Percentiles rank a stretch among this genome's conserved stretches.
phyloP scores from a whole-genome alignment of 495 filamentous ascomycete genomes.

The Evernia prunastri region DNA sequence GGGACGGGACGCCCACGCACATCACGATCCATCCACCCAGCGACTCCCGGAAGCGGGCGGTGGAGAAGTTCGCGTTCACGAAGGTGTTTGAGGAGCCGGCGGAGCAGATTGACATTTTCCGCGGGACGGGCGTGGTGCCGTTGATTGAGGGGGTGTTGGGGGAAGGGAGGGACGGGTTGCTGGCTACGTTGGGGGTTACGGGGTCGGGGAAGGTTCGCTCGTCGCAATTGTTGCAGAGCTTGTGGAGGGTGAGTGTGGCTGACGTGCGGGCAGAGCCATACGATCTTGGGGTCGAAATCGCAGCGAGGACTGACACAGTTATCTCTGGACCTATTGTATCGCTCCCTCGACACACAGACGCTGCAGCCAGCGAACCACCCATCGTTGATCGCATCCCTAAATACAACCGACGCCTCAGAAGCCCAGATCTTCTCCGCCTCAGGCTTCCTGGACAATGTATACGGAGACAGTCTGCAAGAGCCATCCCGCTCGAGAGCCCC shows the following conservation, averaged over 20 bases:
- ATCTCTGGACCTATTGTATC: conserved; percentile 81
- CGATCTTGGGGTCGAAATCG: conserved; percentile 82
- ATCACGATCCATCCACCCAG: conserved; percentile 82
- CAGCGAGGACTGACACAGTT: conserved; percentile 90
- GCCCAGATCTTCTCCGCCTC: conserved; percentile 71
- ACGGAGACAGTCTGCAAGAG: conserved; percentile 54
- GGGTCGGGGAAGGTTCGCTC: conserved; percentile 82
- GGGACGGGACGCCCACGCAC: conserved; percentile 55
- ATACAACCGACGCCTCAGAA: conserved; percentile 73
- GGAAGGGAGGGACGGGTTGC: conserved; percentile 76
- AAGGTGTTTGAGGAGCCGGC: conserved; percentile 83
- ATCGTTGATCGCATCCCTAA: conserved; percentile 61
- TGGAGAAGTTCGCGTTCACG: conserved; percentile 94
- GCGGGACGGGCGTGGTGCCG: conserved; percentile 67
- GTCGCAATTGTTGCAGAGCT: not conserved
- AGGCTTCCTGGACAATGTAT: conserved; percentile 73
- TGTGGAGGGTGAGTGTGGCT: conserved; percentile 21
- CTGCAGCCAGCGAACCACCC: conserved; percentile 53
- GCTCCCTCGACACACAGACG: conserved; percentile 61
- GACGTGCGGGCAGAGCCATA: conserved; percentile 66
- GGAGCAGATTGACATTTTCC: conserved; percentile 79
- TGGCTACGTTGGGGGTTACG: conserved; percentile 91
- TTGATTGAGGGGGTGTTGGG: conserved; percentile 73
- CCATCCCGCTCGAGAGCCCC: conserved; percentile 63
- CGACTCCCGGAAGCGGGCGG: conserved; percentile 68